A percentile compares a stretch with the other conserved stretches of the same genome.
These are phyloP conservation scores for Fusarium verticillioides DNA, from an alignment of 2,329 filamentous ascomycete genomes.

Conservation along the genomic window DNA sequence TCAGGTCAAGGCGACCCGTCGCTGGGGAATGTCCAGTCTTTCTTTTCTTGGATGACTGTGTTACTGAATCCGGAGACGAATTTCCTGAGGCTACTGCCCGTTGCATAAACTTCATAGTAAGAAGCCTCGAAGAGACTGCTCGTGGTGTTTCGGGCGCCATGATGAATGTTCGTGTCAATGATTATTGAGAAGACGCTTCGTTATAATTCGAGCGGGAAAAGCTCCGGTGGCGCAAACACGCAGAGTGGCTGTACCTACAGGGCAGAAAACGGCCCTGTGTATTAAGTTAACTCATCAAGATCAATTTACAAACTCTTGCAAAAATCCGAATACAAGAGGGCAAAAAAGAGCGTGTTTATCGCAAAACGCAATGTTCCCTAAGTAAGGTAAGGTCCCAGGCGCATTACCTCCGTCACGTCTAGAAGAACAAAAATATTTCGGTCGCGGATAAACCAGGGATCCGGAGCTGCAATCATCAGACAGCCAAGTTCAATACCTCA, in stretches of 20 bases:
- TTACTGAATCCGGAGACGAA: slow-evolving; percentile 59
- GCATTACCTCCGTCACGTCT: slow-evolving; percentile 6
- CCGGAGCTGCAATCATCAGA: slow-evolving; percentile 26
- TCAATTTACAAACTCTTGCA: neutral
- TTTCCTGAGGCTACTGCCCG: slow-evolving; percentile 75
- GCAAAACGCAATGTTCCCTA: slow-evolving; percentile 1
- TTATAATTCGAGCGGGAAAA: neutral
- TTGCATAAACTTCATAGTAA: slow-evolving; percentile 99
- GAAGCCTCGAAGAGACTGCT: slow-evolving; percentile 85
- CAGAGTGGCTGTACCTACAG: neutral
- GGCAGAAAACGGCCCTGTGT: neutral
- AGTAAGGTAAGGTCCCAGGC: neutral
- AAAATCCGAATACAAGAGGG: neutral
- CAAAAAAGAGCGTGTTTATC: slow-evolving; percentile 4
- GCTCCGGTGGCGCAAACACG: slow-evolving; percentile 4
- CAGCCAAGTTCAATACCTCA: slow-evolving; percentile 40
- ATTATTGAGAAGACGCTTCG: slow-evolving; percentile 6
- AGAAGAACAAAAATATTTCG: slow-evolving; percentile 36
- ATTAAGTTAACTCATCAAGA: neutral
- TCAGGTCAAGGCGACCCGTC: slow-evolving; percentile 51
- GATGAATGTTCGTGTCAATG: neutral
- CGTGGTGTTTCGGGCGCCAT: slow-evolving; percentile 67
- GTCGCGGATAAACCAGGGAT: slow-evolving; percentile 38
- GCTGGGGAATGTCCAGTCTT: slow-evolving; percentile 57
- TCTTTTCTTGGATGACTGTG: slow-evolving; percentile 71